Base-by-base conservation (phyloP, 331 rosid species). In the Quercus lobata region DNA sequence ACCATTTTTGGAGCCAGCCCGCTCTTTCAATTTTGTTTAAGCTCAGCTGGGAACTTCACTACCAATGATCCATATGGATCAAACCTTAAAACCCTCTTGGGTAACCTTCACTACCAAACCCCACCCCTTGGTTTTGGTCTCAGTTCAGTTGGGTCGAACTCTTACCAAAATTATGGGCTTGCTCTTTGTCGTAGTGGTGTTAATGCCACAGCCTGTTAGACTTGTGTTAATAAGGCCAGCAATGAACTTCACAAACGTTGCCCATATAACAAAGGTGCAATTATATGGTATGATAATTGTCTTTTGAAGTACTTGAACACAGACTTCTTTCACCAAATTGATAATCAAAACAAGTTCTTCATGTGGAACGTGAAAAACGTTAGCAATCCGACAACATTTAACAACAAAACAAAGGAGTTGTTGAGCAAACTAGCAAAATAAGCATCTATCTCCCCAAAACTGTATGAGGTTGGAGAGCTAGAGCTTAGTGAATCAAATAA, bases 61-160 rank as follows among this genome's bases (percentile, higher is more conserved):
- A 2, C 78, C 8, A 7, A 69, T 5, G 76, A 75, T 58, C 74
- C 71, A 4, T 86, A 74, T 35, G 83, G 80, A 54, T 29, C 78
- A 12, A 83, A 86, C 74, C 41, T 86, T 24, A 86, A 74, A 73
- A 18, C 22, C 1, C 81, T 86, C 63, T 44, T 56, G 1, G 75
- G 54, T 7, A 73, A 69, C 4, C 89, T 85, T 4, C 76, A 44
- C 24, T 62, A 76, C 84, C 77, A 79, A 27, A 27, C 29, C 29
- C 29, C 29, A 27, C 29, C 29, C 29, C 29, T 2, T 27, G 29
- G 29, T 27, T 27, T 27, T 27, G 29, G 29, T 27, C 29, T 27
- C 29, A 27, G 29, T 27, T 27, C 29, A 27, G 29, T 27, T 27
- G 29, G 29, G 29, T 27, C 29, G 29, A 27, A 27, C 29, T 27